Conservation (phyloP, 1,284 basidiomycete genomes). For the Mycosarcoma maydis region DNA sequence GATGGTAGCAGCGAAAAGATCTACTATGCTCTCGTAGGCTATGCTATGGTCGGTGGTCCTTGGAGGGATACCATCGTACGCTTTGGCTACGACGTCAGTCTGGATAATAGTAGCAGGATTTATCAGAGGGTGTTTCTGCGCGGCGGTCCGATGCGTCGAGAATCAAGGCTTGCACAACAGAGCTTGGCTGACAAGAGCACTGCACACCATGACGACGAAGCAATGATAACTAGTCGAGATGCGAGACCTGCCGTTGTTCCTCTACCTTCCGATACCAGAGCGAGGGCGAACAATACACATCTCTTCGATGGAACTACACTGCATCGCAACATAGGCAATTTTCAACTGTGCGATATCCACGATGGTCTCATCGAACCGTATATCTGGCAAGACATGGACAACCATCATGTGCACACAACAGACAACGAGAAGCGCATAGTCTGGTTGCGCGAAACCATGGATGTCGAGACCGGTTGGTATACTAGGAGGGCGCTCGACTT, state of each 20-base stretch:
- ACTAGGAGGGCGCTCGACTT: slow-evolving; percentile 43
- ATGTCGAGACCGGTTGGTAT: slow-evolving; percentile 57
- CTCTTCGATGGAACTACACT: slow-evolving; percentile 86
- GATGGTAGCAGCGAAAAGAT: slow-evolving; percentile 64
- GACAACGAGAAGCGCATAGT: too few relatives aligned
- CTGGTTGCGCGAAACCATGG: slow-evolving; percentile 16
- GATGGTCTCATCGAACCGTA: slow-evolving; percentile 74
- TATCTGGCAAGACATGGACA: slow-evolving; percentile 28
- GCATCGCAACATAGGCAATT: slow-evolving; percentile 84
- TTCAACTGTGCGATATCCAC: slow-evolving; percentile 88
- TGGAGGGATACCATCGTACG: slow-evolving; percentile 89
- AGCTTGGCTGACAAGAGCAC: background rate
- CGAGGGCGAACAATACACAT: slow-evolving; percentile 72
- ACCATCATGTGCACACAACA: slow-evolving; percentile 1
- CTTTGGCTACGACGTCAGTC: slow-evolving; percentile 88
- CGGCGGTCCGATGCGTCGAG: background rate
- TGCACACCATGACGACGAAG: slow-evolving; percentile 8
- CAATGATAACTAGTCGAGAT: background rate
- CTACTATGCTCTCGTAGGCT: slow-evolving; percentile 71
- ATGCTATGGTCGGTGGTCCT: slow-evolving; percentile 90
- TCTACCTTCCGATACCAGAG: too few relatives aligned
- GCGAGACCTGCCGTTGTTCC: slow-evolving; percentile 6
- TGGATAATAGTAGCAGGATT: slow-evolving; percentile 76
- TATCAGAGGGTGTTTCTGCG: slow-evolving; percentile 54
- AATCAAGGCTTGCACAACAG: background rate